Evolutionary conservation across 805 yeast species (phyloP).

Genomic region (Candida anglica): DNA sequence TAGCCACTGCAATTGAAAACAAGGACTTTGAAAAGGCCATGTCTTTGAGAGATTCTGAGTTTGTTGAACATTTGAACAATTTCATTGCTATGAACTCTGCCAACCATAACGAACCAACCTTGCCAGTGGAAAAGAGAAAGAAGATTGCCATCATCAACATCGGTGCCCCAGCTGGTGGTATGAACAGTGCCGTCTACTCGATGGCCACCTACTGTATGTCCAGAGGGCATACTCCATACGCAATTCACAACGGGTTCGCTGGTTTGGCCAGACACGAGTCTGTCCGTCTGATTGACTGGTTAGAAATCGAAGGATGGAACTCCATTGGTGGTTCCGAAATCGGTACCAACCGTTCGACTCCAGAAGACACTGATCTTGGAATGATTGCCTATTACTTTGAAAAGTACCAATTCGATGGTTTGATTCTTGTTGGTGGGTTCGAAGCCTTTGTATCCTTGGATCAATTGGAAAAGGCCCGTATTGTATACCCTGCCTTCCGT

Average conservation of each 20-base stretch:
- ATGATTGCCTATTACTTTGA: constrained; percentile 91
- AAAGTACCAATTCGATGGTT: constrained; percentile 81
- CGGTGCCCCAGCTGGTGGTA: constrained; percentile 97
- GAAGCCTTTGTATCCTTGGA: constrained; percentile 90
- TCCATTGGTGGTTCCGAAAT: constrained; percentile 92
- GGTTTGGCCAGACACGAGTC: constrained; percentile 91
- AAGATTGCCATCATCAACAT: constrained; percentile 84
- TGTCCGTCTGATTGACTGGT: constrained; percentile 71
- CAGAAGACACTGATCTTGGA: constrained; percentile 76
- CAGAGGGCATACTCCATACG: constrained; percentile 85
- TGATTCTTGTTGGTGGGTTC: constrained; percentile 91
- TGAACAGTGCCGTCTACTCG: constrained; percentile 90
- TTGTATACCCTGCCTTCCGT: constrained; percentile 81
- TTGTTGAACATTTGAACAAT: constrained; percentile 73
- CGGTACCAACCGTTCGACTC: constrained; percentile 90
- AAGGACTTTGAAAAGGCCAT: constrained; percentile 87
- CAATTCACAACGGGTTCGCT: constrained; percentile 89
- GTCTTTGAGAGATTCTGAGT: constrained; percentile 81
- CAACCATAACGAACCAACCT: constrained; percentile 56
- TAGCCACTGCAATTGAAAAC: constrained; percentile 77
- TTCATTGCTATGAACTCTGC: constrained; percentile 66
- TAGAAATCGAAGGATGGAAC: constrained; percentile 85
- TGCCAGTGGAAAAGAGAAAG: constrained; percentile 59
- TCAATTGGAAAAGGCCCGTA: constrained; percentile 74
- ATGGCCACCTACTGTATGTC: constrained; percentile 85